A percentile compares a stretch with the other conserved stretches of the same genome.
phyloP scores from a whole-genome alignment of 345 rosid species.

The Abelmoschus esculentus region DNA sequence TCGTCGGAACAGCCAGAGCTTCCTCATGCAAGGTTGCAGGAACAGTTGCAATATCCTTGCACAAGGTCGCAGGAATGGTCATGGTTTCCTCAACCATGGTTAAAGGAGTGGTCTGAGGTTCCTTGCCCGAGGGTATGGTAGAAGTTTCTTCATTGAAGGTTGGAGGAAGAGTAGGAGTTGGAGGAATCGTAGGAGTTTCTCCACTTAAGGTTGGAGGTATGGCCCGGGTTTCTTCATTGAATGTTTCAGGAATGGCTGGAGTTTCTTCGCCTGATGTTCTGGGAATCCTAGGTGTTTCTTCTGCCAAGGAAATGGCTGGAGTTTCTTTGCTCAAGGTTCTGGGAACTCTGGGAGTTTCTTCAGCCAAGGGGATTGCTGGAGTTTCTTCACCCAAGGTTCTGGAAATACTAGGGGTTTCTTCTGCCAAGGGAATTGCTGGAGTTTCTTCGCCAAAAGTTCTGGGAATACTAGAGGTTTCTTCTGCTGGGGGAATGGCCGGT shows the following conservation, averaged over 20 bases:
- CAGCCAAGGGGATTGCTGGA: background rate
- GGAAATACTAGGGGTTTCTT: background rate
- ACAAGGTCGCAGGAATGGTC: background rate
- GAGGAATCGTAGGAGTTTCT: background rate
- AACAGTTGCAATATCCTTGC: background rate
- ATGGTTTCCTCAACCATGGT: background rate
- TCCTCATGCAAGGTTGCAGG: background rate
- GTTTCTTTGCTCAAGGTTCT: background rate
- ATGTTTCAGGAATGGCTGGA: background rate
- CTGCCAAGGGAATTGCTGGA: background rate
- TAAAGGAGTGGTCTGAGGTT: background rate
- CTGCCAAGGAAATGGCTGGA: background rate
- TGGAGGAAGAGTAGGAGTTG: background rate
- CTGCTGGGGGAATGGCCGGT: background rate
- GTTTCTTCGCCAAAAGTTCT: background rate
- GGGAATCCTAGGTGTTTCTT: background rate
- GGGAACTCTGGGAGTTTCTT: background rate
- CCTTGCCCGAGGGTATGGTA: background rate
- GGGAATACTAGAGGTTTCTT: background rate
- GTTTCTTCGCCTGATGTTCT: background rate
- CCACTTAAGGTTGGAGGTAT: background rate
- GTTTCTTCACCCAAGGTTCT: background rate
- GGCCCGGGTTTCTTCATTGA: background rate
- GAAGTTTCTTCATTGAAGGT: background rate
- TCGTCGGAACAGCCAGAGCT: slow-evolving; percentile 11